Evolutionary conservation across 768 basidiomycete genomes (phyloP), one percentile per base, ranked within the genome.

Genomic region (Coprinellus aureogranulatus): DNA sequence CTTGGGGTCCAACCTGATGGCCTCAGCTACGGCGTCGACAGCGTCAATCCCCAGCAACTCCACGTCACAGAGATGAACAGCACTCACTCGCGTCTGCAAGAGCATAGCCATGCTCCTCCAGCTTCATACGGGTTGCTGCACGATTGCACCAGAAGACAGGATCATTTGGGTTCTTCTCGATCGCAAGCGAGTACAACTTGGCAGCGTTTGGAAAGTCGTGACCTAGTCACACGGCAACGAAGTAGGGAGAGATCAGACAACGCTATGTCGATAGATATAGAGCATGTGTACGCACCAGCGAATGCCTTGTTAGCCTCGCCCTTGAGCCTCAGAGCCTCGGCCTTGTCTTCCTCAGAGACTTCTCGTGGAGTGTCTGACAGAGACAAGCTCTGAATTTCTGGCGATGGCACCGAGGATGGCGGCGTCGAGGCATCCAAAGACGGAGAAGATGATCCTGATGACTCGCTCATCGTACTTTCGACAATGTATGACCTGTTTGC

Each of bases 101-200:
- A 16, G 94, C 97, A 67, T 94, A 94, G 2, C 97, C 97, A 65
- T 90, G 89, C 74, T 99, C 81, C 70, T 99, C 90, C 55, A 98
- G 73, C 75, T 92, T 97, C 72, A 95, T 92, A 51, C 96, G 84
- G 14, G 91, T 83, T 72, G 93, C 91, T 2, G 97, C 94, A 37
- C 96, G 83, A 73, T 98, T 98, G 68, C 90, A 94, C 90, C 92
- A 98, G 53, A 96, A 72, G 14, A 93, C 94, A 53, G 94, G 76
- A 65, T 98, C 96, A 55, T 78, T 77, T 0, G 94, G 94, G 68
- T 99, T 94, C 67, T 87, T 82, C 62, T 89, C 86, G 62, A 98
- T 90, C 2, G 96, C 92, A 37, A 86, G 74, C 2, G 88, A 82
- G 70, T 98, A 99, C 37, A 97, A 72, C 40, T 81, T 79, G 10